Evolutionary conservation across 176 grass and related monocot species (phyloP).

Genomic region (Oryza nivara): DNA sequence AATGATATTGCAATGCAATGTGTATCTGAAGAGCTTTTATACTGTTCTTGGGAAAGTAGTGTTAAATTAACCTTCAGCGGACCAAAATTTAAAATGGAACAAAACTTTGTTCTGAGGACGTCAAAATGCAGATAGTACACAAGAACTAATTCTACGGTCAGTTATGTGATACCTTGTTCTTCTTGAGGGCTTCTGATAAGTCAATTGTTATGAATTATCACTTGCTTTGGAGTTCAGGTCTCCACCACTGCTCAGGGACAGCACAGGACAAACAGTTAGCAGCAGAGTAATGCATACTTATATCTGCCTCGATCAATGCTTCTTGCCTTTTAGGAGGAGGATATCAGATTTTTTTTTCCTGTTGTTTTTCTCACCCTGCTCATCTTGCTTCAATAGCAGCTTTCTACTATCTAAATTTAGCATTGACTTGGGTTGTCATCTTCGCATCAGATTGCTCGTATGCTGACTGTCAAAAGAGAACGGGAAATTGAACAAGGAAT

Average conservation of each 20-base stretch:
- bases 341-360: not conserved
- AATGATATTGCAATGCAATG: not conserved
- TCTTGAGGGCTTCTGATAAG: not conserved
- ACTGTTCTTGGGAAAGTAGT: not conserved
- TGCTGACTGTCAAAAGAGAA: conserved; percentile 96
- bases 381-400: not conserved
- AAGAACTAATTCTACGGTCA: not conserved
- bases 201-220: conserved; percentile 25
- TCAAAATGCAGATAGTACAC: not conserved
- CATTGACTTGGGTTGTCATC: conserved; percentile 21
- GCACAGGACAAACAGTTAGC: not conserved
- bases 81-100: not conserved
- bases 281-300: conserved; percentile 11
- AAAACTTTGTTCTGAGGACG: not conserved
- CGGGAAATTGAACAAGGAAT: conserved; percentile 92
- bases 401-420: conserved; percentile 22
- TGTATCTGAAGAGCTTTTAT: not conserved
- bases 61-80: not conserved
- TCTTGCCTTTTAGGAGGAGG: conserved; percentile 12
- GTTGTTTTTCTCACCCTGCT: not conserved
- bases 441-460: conserved; percentile 77
- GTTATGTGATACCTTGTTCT: not conserved
- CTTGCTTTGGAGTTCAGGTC: not conserved
- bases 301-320: not conserved
- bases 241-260: conserved; percentile 7